A percentile compares a stretch with the other conserved stretches of the same genome.
These are phyloP conservation scores for Spathaspora arborariae DNA, from an alignment of 805 yeast species.

Conservation along the genomic window DNA sequence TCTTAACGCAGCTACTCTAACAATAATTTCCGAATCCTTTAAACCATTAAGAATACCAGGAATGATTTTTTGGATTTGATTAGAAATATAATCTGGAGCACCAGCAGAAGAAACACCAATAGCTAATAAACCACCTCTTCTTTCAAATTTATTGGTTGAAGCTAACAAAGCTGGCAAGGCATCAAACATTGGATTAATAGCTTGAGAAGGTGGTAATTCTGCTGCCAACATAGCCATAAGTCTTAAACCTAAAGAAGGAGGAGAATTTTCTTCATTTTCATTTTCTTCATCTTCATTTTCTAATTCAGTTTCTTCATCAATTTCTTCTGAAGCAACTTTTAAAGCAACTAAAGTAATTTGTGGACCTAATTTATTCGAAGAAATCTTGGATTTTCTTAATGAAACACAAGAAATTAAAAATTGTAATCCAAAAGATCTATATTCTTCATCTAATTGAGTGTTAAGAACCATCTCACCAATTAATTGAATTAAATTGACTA, in stretches of 20 bases:
- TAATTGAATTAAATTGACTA: conserved; percentile 64
- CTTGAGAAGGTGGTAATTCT: conserved; percentile 91
- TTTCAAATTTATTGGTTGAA: conserved; percentile 65
- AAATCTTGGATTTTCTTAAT: conserved; percentile 76
- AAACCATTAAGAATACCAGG: conserved; percentile 74
- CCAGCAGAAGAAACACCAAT: conserved; percentile 84
- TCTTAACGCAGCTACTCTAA: conserved; percentile 81
- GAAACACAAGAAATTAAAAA: conserved; percentile 77
- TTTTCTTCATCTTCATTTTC: conserved; percentile 83
- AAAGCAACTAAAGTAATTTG: conserved; percentile 70
- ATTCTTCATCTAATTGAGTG: conserved; percentile 68
- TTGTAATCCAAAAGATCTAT: conserved; percentile 77
- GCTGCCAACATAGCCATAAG: conserved; percentile 73
- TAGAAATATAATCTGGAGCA: conserved; percentile 86
- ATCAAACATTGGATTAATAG: conserved; percentile 72
- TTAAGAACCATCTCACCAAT: conserved; percentile 74
- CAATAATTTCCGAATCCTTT: conserved; percentile 69
- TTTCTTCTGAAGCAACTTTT: conserved; percentile 70
- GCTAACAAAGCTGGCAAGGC: conserved; percentile 51
- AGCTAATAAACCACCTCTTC: conserved; percentile 83
- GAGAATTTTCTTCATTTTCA: conserved; percentile 87
- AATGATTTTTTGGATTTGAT: conserved; percentile 69
- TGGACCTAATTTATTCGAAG: conserved; percentile 80
- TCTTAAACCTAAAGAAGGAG: conserved; percentile 74
- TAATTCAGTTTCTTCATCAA: conserved; percentile 72